phyloP scores from a whole-genome alignment of 305 asterid species.

The Fraxinus sp. region DNA sequence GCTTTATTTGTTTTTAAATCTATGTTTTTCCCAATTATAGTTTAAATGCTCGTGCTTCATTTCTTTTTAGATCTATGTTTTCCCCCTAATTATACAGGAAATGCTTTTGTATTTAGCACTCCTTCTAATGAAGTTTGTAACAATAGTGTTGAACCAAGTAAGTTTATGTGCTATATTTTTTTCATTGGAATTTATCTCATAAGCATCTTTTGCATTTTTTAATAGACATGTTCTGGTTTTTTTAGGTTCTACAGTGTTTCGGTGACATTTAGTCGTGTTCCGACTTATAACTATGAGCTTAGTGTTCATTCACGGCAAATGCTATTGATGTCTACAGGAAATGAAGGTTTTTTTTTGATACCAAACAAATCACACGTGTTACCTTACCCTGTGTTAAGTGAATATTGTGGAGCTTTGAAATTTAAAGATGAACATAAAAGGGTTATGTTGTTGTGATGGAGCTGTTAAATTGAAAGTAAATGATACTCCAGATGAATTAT shows the following conservation, averaged over 20 bases:
- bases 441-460: too few relatives aligned
- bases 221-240: background rate
- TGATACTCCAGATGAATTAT: too few relatives aligned
- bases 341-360: background rate
- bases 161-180: background rate
- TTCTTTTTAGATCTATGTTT: background rate
- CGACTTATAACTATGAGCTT: too few relatives aligned
- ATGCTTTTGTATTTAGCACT: background rate
- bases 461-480: too few relatives aligned
- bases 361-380: background rate
- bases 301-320: too few relatives aligned
- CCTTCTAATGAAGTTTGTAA: too few relatives aligned
- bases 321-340: background rate
- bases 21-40: too few relatives aligned
- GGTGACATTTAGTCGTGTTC: rapidly evolving
- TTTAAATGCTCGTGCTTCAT: background rate
- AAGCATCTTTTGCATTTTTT: background rate
- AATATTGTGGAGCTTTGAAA: background rate
- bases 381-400: background rate
- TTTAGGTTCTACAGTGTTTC: background rate
- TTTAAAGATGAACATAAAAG: background rate
- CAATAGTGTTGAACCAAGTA: background rate
- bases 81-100: background rate
- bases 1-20: background rate
- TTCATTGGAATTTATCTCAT: too few relatives aligned